Conservation (phyloP, 2,329 filamentous ascomycete genomes). For the Mycosphaerella sp. region DNA sequence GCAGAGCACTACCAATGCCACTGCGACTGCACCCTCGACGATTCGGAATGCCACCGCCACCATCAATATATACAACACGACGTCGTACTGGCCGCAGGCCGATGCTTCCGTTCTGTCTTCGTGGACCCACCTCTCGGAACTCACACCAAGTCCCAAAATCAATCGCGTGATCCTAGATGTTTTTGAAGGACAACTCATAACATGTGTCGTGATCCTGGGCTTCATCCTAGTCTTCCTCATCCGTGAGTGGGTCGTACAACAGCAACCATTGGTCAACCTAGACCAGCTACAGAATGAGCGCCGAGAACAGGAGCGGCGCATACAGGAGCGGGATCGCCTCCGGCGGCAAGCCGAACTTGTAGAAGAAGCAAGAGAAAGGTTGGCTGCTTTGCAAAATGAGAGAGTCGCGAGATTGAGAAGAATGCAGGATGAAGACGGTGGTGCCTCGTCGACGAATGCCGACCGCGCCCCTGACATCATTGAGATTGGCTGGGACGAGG, state of each 20-base stretch:
- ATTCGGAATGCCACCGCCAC: slow-evolving; percentile 10
- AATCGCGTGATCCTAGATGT: slow-evolving; percentile 77
- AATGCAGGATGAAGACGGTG: slow-evolving; percentile 5
- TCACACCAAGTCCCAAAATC: slow-evolving; percentile 61
- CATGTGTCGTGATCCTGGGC: slow-evolving; percentile 78
- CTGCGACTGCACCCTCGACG: background rate
- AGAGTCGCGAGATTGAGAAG: slow-evolving; percentile 5
- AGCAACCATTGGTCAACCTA: slow-evolving; percentile 79
- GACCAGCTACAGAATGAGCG: slow-evolving; percentile 24
- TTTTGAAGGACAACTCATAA: slow-evolving; percentile 90
- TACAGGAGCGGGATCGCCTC: slow-evolving; percentile 25
- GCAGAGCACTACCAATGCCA: background rate
- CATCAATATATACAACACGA: slow-evolving; percentile 4
- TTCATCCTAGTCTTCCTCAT: slow-evolving; percentile 98
- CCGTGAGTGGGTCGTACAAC: slow-evolving; percentile 94
- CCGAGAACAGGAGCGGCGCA: slow-evolving; percentile 27
- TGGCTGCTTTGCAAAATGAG: slow-evolving; percentile 25
- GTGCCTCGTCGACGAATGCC: slow-evolving; percentile 10
- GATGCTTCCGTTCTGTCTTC: slow-evolving; percentile 29
- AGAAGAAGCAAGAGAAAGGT: slow-evolving; percentile 23
- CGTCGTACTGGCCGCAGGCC: slow-evolving; percentile 15
- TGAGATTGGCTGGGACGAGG: slow-evolving; percentile 22
- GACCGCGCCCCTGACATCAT: background rate
- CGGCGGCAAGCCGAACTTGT: slow-evolving; percentile 27
- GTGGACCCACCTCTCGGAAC: slow-evolving; percentile 47